Percentiles rank a stretch among this genome's conserved stretches.
Evolutionary conservation across 192 early-diverging fungal genomes (phyloP).

Genomic region (Spizellomyces sp.): DNA sequence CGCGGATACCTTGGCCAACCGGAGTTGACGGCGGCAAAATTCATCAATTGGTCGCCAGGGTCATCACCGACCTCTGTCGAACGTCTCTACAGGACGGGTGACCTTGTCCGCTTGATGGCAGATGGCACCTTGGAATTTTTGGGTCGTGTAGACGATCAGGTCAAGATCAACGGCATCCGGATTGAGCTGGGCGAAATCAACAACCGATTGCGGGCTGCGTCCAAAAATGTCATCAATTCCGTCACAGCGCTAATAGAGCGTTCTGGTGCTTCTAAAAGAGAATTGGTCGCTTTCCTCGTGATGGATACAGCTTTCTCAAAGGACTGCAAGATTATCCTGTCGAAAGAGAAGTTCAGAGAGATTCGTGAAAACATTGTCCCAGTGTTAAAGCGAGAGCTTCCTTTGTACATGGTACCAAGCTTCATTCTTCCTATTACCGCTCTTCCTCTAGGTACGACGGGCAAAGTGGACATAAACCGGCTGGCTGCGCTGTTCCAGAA

Average conservation of each 20-base stretch:
- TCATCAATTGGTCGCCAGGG: constrained; percentile 33
- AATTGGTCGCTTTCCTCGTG: constrained; percentile 19
- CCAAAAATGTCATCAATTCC: neutral
- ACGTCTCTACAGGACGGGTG: constrained; percentile 34
- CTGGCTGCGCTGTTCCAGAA: neutral
- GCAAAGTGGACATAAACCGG: constrained; percentile 12
- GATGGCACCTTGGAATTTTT: constrained; percentile 30
- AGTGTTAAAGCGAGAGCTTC: neutral
- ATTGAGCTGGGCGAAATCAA: constrained; percentile 49
- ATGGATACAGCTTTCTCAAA: neutral
- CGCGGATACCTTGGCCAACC: constrained; percentile 43
- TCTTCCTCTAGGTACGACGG: constrained; percentile 16
- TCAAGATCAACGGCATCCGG: constrained; percentile 55
- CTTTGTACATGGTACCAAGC: constrained; percentile 19
- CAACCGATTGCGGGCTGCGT: neutral
- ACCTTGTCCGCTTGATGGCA: constrained; percentile 26
- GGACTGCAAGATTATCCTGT: neutral
- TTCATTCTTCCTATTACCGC: constrained; percentile 10
- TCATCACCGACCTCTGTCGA: neutral
- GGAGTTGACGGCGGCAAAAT: constrained; percentile 36
- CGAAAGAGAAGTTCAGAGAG: neutral
- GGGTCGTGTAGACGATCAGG: constrained; percentile 44
- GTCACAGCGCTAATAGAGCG: neutral
- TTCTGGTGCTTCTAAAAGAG: neutral
- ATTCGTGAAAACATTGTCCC: neutral